Conservation (phyloP, 2,329 filamentous ascomycete genomes). For the Aspergillus sp. region DNA sequence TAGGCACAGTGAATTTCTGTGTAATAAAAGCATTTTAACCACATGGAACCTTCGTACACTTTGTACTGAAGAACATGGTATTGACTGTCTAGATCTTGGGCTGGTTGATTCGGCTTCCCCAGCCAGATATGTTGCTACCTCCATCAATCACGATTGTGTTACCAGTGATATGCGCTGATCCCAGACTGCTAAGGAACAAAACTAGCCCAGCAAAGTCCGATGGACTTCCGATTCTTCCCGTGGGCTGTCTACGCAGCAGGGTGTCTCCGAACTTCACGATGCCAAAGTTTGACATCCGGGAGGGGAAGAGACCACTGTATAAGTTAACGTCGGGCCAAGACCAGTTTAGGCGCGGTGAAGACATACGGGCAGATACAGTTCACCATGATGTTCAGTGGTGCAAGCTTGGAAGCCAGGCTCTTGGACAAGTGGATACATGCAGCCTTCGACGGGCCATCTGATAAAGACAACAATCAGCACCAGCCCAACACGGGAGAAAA, state of each 20-base stretch:
- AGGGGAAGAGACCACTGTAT: slow-evolving; percentile 2
- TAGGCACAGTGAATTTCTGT: no score
- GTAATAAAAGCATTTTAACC: no score
- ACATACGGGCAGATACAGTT: slow-evolving; percentile 8
- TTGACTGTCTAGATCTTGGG: neutral
- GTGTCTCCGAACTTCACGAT: slow-evolving; percentile 3
- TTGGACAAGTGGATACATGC: slow-evolving; percentile 4
- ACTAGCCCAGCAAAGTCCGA: slow-evolving; percentile 3
- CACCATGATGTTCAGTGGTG: slow-evolving; percentile 2
- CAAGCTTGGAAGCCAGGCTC: slow-evolving; percentile 4
- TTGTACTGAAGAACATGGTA: no score
- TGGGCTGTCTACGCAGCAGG: slow-evolving; percentile 1
- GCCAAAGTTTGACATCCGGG: slow-evolving; percentile 3
- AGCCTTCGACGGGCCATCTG: slow-evolving; percentile 5
- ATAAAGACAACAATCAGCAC: neutral
- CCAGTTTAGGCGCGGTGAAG: no score
- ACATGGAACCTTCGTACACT: no score
- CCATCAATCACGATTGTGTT: slow-evolving; percentile 3
- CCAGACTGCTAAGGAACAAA: slow-evolving; percentile 3
- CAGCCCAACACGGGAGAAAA: neutral
- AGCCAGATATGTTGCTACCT: slow-evolving; percentile 3
- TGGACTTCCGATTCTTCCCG: neutral
- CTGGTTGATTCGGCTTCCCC: neutral
- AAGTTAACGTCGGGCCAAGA: no score
- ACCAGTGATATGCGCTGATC: slow-evolving; percentile 1